These are phyloP conservation scores for Apiospora marii DNA, from an alignment of 2,329 filamentous ascomycete genomes.

Conservation along the genomic window DNA sequence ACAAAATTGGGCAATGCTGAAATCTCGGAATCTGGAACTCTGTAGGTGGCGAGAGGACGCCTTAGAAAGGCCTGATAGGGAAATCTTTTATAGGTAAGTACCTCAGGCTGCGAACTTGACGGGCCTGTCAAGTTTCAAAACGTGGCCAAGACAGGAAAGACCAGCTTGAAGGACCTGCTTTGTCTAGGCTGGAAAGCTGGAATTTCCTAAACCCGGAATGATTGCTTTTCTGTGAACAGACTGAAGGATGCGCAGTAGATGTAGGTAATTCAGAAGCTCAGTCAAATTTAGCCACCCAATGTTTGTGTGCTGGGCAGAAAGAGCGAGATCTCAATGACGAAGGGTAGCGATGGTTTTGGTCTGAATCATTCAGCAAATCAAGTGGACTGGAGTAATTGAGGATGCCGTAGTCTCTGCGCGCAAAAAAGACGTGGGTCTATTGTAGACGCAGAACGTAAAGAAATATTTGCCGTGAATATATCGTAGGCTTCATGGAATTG, in stretches of 20 bases:
- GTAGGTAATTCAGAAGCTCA: background rate
- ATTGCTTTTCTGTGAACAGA: background rate
- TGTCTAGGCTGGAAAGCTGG: background rate
- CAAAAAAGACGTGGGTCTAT: background rate
- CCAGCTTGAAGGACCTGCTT: background rate
- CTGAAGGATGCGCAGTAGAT: background rate
- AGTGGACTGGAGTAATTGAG: background rate
- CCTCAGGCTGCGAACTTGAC: background rate
- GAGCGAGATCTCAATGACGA: background rate
- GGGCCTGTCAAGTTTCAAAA: slow-evolving; percentile 2
- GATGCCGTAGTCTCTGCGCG: background rate
- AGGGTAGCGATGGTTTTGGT: background rate
- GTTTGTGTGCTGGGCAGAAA: background rate
- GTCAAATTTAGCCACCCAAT: background rate
- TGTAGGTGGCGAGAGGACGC: background rate
- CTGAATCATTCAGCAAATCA: background rate
- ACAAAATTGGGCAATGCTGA: background rate
- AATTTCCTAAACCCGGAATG: background rate
- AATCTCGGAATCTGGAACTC: background rate
- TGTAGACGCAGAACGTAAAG: background rate
- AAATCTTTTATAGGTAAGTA: background rate
- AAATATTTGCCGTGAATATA: background rate
- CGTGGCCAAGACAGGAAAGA: slow-evolving; percentile 20
- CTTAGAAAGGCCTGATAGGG: background rate
- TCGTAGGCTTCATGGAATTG: background rate